A percentile compares a stretch with the other conserved stretches of the same genome.
phyloP scores from a whole-genome alignment of 2,329 filamentous ascomycete genomes.

The Gaeumannomyces tritici region DNA sequence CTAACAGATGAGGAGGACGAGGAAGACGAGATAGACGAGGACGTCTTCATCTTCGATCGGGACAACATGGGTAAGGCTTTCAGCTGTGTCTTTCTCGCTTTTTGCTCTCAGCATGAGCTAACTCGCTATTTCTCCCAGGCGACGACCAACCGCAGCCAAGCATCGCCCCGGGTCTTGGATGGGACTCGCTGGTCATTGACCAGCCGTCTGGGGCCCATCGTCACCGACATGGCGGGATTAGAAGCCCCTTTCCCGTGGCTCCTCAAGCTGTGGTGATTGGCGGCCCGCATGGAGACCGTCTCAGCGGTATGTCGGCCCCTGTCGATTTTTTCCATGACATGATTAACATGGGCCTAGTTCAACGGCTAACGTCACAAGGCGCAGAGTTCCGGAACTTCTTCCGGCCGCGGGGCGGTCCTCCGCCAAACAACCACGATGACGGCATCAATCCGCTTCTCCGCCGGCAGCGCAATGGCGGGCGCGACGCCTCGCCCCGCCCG shows the following conservation, averaged over 20 bases:
- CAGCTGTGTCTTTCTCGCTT: not conserved
- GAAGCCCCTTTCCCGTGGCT: constrained; percentile 50
- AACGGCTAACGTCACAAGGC: not conserved
- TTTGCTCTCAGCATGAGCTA: not conserved
- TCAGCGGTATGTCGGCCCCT: constrained; percentile 33
- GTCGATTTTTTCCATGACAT: not conserved
- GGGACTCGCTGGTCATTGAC: constrained; percentile 48
- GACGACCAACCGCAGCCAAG: constrained; percentile 34
- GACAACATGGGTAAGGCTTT: constrained; percentile 46
- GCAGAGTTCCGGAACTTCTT: constrained; percentile 39
- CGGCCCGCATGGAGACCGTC: constrained; percentile 39
- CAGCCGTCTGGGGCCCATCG: constrained; percentile 40
- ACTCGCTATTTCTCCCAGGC: constrained; percentile 9
- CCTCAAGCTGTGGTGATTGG: constrained; percentile 37
- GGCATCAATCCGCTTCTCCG: constrained; percentile 81
- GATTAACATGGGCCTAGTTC: not conserved
- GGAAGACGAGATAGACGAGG: constrained; percentile 62
- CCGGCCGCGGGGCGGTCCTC: constrained; percentile 42
- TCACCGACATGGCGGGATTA: constrained; percentile 40
- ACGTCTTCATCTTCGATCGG: constrained; percentile 53
- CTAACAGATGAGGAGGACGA: constrained; percentile 44
- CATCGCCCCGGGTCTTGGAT: constrained; percentile 40
- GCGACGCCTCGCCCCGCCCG: constrained; percentile 39
- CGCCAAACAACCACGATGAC: constrained; percentile 58
- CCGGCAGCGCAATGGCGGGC: constrained; percentile 36